Base-by-base conservation (phyloP, 805 yeast species). In the Myxozyma mucilagina region DNA sequence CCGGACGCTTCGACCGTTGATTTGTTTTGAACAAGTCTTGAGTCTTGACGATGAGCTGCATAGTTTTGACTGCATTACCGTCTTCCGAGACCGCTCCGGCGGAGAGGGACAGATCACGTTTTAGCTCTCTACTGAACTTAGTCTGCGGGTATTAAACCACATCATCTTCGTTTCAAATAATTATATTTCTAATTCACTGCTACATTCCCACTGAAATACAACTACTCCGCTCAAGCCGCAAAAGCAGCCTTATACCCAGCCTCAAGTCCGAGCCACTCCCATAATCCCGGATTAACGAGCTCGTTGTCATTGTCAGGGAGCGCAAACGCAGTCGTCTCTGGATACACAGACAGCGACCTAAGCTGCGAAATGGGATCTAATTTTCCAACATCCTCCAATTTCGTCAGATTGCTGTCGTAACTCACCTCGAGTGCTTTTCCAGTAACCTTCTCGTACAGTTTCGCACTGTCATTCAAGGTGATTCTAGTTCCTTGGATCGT, bases 281-380 rank as follows among this genome's bases (percentile, higher is more conserved):
- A 68, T 38, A 68, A 43, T 16, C 71, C 71, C 31, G 71, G 70
- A 53, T 69, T 69, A 41, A 68, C 72, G 24, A 65, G 47, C 16
- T 67, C 68, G 43, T 67, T 65, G 45, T 66, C 64, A 47, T 57
- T 60, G 47, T 47, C 31, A 1, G 31, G 36, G 24, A 43, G 35
- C 18, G 16, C 34, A 42, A 60, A 53, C 42, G 63, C 20, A 14
- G 29, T n/a, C n/a, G 48, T 48, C 32, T 62, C 61, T 7, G 65
- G 65, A 32, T 63, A 47, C 18, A 48, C 65, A 16, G 56, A 43
- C n/a, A 62, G n/a, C 20, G 41, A 38, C 44, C 4, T 18, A 42
- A 59, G 24, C 18, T 35, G 44, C 39, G 16, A 16, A 24, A 47
- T 6, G 24, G 43, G 36, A 36, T 61, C 52, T 5, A 32, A 16